Conservation (phyloP, 352 stramenopile genomes). For the Globisporangium irregulare region DNA sequence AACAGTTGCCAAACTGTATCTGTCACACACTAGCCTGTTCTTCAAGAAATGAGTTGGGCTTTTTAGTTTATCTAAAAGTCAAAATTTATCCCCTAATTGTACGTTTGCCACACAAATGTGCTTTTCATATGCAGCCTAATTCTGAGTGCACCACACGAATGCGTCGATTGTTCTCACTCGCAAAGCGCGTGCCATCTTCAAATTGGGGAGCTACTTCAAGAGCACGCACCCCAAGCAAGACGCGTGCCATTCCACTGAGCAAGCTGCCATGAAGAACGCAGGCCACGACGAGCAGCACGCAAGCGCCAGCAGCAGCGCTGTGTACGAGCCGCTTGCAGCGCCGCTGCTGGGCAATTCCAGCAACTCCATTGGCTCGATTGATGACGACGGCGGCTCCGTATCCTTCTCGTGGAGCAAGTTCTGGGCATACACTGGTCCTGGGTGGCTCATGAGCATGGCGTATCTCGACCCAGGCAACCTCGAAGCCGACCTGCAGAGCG, state of each 20-base stretch:
- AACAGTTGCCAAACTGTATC: no score
- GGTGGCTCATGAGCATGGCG: slow-evolving; percentile 93
- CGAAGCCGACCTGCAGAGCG: slow-evolving; percentile 93
- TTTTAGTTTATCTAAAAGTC: no score
- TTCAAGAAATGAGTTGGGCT: no score
- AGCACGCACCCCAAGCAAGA: neutral
- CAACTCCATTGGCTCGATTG: neutral
- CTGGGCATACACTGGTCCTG: slow-evolving; percentile 80
- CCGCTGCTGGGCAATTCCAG: neutral
- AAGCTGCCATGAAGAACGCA: slow-evolving; percentile 1
- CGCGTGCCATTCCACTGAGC: neutral
- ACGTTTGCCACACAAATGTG: neutral
- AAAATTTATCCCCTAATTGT: no score
- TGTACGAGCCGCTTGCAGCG: neutral
- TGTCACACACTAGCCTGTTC: no score
- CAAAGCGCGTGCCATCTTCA: slow-evolving; percentile 12
- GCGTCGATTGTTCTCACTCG: neutral
- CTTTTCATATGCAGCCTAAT: neutral
- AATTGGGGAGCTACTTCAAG: slow-evolving; percentile 3
- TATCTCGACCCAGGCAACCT: slow-evolving; percentile 96
- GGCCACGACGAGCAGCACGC: neutral
- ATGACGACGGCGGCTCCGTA: no score
- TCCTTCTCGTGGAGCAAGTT: slow-evolving; percentile 56
- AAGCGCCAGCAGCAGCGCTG: neutral
- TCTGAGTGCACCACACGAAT: neutral